Evolutionary conservation across 768 basidiomycete species (phyloP), one percentile per base, ranked within the genome.

Genomic region (Trametes meyenii): DNA sequence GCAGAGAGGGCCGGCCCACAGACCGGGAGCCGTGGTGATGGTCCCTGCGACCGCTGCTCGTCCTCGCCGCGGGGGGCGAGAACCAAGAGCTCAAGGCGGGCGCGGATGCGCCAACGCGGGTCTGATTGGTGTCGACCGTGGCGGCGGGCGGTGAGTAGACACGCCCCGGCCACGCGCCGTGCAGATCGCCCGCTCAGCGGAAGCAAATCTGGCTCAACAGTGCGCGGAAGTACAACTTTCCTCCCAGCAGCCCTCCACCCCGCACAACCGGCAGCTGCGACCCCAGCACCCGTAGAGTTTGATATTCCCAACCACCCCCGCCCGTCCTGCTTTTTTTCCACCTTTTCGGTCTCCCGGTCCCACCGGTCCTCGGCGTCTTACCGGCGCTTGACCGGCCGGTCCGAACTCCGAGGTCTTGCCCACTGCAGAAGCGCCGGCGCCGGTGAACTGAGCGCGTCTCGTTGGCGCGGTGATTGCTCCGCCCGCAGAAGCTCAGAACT

Each of bases 181-280:
- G 26, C 60, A 70, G 63, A 68, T 70, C 65, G 59, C 50, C 23
- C 67, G 50, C n/a, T 49, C 60, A 54, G 53, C 69, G 68, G 71
- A 69, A 69, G 64, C 66, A 67, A 70, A 70, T 67, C 65, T 48
- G 33, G 29, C 43, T 42, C 21, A 23, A 29, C 58, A 49, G 35
- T 23, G 56, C 67, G 63, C 67, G 66, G 66, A 63, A 58, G 58
- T 51, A 57, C 42, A 64, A 64, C 61, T 42, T n/a, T 58, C 21
- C 33, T 10, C 14, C 50, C 39, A 23, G 24, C 42, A 33, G 19
- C 40, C 40, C 24, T 7, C 38, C 38, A 43, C 33, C 48, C 24
- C 40, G 44, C 66, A 46, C 43, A 59, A 51, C 26, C 51, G 61
- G 63, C 55, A 67, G 50, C 42, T 58, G n/a, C 26, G 65, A 42